Evolutionary conservation across 768 basidiomycete genomes (phyloP).

Genomic region (Agrocybe pediades): DNA sequence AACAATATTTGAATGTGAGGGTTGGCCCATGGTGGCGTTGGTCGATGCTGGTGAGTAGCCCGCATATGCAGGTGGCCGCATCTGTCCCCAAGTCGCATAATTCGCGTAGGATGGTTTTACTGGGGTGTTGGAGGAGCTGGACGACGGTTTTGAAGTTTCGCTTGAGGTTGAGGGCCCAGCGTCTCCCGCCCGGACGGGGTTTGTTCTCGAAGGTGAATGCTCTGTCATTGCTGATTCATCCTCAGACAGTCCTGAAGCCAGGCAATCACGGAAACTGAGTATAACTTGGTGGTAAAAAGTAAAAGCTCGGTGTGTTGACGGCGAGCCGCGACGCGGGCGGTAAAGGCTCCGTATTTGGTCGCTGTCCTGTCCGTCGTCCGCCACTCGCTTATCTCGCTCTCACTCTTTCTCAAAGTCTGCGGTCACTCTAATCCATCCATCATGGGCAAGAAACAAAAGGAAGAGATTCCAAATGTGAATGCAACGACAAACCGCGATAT

Average conservation of each 20-base stretch:
- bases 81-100: constrained; percentile 1
- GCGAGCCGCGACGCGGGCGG: background rate
- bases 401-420: background rate
- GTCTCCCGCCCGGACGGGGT: background rate
- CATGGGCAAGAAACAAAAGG: constrained; percentile 70
- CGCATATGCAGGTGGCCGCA: background rate
- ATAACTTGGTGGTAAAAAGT: background rate
- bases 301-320: background rate
- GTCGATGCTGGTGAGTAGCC: background rate
- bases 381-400: background rate
- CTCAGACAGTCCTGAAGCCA: background rate
- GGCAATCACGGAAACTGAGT: background rate
- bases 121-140: background rate
- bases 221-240: constrained; percentile 17
- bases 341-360: constrained; percentile 4
- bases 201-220: constrained; percentile 16
- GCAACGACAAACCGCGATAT: constrained; percentile 70
- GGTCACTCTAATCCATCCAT: background rate
- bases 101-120: constrained; percentile 1
- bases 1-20: background rate
- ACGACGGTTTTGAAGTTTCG: too few species aligned
- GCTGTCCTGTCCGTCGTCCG: background rate
- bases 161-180: background rate
- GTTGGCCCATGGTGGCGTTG: background rate
- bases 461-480: constrained; percentile 57